These are phyloP conservation scores for Oidiodendron maius DNA, from an alignment of 495 filamentous ascomycete genomes.

Conservation along the genomic window DNA sequence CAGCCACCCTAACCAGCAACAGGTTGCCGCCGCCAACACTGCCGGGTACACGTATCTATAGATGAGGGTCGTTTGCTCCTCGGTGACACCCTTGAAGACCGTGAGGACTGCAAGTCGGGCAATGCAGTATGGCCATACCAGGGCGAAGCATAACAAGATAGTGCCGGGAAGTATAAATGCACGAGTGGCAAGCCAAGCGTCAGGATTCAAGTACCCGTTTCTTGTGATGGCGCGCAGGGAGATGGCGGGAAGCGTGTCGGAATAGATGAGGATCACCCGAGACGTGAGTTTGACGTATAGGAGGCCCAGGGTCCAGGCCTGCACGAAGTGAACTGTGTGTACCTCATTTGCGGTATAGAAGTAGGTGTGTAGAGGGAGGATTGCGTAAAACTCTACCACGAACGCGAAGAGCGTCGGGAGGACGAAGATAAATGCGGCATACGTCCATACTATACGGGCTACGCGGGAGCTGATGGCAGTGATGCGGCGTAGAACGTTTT, in stretches of 20 bases:
- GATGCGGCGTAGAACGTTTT: conserved; percentile 17
- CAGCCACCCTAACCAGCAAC: conserved; percentile 37
- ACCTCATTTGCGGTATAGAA: conserved; percentile 41
- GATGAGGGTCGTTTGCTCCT: conserved; percentile 43
- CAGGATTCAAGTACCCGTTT: conserved; percentile 76
- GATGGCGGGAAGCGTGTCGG: conserved; percentile 61
- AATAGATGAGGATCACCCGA: conserved; percentile 58
- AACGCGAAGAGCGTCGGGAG: conserved; percentile 80
- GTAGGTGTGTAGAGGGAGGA: conserved; percentile 85
- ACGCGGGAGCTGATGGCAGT: conserved; percentile 7
- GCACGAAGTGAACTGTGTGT: conserved; percentile 82
- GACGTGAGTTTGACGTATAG: conserved; percentile 85
- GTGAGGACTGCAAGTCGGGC: conserved; percentile 25
- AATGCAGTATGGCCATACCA: conserved; percentile 30
- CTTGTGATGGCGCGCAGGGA: conserved; percentile 71
- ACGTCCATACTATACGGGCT: conserved; percentile 59
- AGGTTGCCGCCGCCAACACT: conserved; percentile 1
- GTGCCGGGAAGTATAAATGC: conserved; percentile 72
- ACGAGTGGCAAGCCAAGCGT: conserved; percentile 70
- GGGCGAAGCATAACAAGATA: conserved; percentile 49
- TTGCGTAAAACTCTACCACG: conserved; percentile 79
- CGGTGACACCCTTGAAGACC: conserved; percentile 23
- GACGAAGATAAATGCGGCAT: conserved; percentile 61
- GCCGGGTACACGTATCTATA: conserved; percentile 70
- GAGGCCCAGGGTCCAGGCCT: conserved; percentile 90